These are phyloP conservation scores for Boletus rubropictus DNA, from an alignment of 768 basidiomycete genomes.

Conservation along the genomic window DNA sequence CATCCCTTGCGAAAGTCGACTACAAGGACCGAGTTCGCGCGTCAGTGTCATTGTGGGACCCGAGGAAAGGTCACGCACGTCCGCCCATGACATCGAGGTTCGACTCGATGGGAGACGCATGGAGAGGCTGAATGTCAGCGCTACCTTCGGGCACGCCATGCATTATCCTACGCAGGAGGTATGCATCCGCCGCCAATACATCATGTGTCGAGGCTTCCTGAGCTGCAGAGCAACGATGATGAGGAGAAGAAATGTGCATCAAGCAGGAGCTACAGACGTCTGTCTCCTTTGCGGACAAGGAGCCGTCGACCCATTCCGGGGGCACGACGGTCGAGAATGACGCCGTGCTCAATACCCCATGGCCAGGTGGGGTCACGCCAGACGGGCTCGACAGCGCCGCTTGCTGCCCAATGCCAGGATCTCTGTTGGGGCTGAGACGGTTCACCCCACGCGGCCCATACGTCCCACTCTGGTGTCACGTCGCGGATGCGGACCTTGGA, in stretches of 20 bases:
- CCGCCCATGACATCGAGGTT: conserved; percentile 94
- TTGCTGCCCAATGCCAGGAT: conserved; percentile 53
- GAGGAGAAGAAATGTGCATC: neutral
- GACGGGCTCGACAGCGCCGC: conserved; percentile 72
- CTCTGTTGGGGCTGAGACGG: conserved; percentile 34
- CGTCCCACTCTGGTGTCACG: conserved; percentile 69
- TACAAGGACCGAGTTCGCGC: conserved; percentile 24
- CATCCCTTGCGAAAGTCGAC: conserved; percentile 98
- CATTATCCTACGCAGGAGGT: conserved; percentile 71
- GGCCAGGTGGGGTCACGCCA: conserved; percentile 57
- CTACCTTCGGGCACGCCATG: conserved; percentile 87
- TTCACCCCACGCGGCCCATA: conserved; percentile 79
- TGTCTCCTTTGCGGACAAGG: conserved; percentile 62
- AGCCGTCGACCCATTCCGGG: conserved; percentile 75
- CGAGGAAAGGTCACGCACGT: conserved; percentile 45
- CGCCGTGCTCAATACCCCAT: conserved; percentile 53
- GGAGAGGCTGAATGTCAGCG: conserved; percentile 66
- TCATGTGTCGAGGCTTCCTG: conserved; percentile 55
- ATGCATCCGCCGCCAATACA: conserved; percentile 46
- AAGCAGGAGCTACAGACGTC: conserved; percentile 51
- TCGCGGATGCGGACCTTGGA: conserved; percentile 83
- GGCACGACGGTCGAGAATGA: conserved; percentile 60
- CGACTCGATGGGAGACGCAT: conserved; percentile 89
- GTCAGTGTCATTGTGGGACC: neutral
- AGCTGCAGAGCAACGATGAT: conserved; percentile 33